Evolutionary conservation across 2,329 filamentous ascomycete species (phyloP).

Genomic region (Tetracladium maxilliforme): DNA sequence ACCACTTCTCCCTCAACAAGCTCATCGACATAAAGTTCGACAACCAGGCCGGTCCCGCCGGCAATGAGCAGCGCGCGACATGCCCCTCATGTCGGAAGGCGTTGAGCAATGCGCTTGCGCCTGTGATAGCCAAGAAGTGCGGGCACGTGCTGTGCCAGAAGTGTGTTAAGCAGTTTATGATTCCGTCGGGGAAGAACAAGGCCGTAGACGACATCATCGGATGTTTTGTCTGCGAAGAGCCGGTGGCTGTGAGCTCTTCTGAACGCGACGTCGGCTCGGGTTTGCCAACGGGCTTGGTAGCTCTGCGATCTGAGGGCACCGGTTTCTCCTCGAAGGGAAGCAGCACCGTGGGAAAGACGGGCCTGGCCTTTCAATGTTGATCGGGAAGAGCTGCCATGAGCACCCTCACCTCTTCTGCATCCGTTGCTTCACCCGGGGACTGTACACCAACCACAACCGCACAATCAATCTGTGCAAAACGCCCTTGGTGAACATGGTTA

Average conservation of each 20-base stretch:
- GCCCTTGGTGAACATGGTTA: conserved; percentile 80
- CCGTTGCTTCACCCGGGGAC: too few species aligned
- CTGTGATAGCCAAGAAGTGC: conserved; percentile 73
- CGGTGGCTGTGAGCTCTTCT: conserved; percentile 50
- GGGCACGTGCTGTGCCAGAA: conserved; percentile 82
- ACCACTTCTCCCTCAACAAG: conserved; percentile 64
- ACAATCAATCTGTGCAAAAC: conserved; percentile 59
- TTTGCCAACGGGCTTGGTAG: conserved; percentile 53
- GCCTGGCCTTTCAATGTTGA: conserved; percentile 73
- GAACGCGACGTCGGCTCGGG: conserved; percentile 16
- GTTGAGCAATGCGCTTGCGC: conserved; percentile 69
- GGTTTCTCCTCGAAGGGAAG: conserved; percentile 82
- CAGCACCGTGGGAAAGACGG: conserved; percentile 65
- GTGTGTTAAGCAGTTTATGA: conserved; percentile 76
- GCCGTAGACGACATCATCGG: too few species aligned
- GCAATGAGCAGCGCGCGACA: conserved; percentile 32
- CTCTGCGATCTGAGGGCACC: conserved; percentile 74
- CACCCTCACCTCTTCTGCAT: too few species aligned
- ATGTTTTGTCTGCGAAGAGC: conserved; percentile 80
- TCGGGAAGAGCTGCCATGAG: too few species aligned
- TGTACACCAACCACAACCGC: conserved; percentile 61
- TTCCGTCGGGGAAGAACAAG: conserved; percentile 32
- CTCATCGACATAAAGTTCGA: conserved; percentile 67
- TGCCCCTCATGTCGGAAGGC: conserved; percentile 81
- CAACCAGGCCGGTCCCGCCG: conserved; percentile 43